Base-by-base conservation (phyloP, 2,329 filamentous ascomycete species). In the Xylariaceae sp. region DNA sequence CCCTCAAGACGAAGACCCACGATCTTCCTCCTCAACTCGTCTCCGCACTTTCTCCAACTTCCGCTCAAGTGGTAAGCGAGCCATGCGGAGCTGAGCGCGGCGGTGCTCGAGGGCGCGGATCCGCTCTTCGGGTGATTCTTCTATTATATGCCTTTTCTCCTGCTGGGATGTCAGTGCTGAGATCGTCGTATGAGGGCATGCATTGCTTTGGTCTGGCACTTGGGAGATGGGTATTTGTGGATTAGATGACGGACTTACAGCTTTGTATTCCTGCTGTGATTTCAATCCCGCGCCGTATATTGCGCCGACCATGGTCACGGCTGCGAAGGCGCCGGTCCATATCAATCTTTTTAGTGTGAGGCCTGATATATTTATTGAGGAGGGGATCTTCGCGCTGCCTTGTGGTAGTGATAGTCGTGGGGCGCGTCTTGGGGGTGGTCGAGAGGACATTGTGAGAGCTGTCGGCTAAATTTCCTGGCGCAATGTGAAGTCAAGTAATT, bases 231-330 rank as follows among this genome's bases (percentile, higher is more conserved):
- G 22, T 27, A 5, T 4, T 27, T 27, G 22, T 27, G 22, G 22
- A 27, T 27, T 27, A 7, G 22, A 5, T 5, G 22, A 7, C 7
- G 22, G 22, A 53, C 61, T 36, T 51, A 76, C 75, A 58, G 74
- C 63, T 53, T 68, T 64, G 57, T 70, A 75, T 54, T 78, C 73
- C 50, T 71, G 66, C 51, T 76, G 72, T 42, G 70, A 69, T 64
- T 77, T 78, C 41, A 78, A 60, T 41, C 73, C 71, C 6, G 75
- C 76, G 45, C 76, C 76, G 48, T 76, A 77, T 42, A 75, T 66
- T 40, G 71, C 63, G 50, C 75, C 75, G 31, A 75, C 73, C 51
- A 72, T 66, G 52, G 75, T 69, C 49, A 76, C 69, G 51, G 73
- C 74, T 3, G 69, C 71, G 53, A 76, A 70, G 32, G 73, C 74